Evolutionary conservation across 202 grass and related monocot species (phyloP).

Genomic region (Carex arenaria): DNA sequence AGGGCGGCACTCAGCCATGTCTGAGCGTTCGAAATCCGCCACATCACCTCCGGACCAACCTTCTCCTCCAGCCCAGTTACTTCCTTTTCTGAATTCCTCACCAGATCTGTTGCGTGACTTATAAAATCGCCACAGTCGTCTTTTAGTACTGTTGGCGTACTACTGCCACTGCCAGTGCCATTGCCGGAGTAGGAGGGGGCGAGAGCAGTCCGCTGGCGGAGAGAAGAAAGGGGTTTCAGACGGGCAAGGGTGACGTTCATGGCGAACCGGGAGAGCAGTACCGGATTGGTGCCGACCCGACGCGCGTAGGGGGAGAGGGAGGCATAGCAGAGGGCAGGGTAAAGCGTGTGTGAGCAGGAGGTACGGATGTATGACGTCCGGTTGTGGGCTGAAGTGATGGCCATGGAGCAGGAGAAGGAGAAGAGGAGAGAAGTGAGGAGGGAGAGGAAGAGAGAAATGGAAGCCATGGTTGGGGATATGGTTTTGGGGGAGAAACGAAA

Average conservation of each 20-base stretch:
- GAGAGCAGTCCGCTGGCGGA: background rate
- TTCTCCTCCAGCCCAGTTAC: slow-evolving; percentile 22
- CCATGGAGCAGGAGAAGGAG: background rate
- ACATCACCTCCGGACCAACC: slow-evolving; percentile 26
- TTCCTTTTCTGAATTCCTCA: slow-evolving; percentile 21
- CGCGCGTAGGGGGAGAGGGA: slow-evolving; percentile 33
- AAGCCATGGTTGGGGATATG: background rate
- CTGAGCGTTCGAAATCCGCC: slow-evolving; percentile 48
- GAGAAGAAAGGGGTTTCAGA: slow-evolving; percentile 25
- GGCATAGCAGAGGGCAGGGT: slow-evolving; percentile 34
- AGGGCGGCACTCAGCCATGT: slow-evolving; percentile 72
- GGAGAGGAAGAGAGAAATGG: slow-evolving; percentile 1
- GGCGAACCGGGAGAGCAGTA: slow-evolving; percentile 32
- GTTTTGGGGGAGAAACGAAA: background rate
- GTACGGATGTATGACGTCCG: slow-evolving; percentile 23
- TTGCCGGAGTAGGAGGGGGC: background rate
- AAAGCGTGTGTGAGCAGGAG: slow-evolving; percentile 37
- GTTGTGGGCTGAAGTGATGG: background rate
- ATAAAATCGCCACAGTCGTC: slow-evolving; percentile 42
- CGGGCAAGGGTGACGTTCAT: slow-evolving; percentile 19
- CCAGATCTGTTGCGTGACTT: slow-evolving; percentile 17
- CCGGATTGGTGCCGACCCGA: slow-evolving; percentile 14
- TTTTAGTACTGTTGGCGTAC: background rate
- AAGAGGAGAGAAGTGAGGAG: background rate
- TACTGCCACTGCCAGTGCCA: background rate